Evolutionary conservation across 108 stramenopile species (phyloP).

Genomic region (Stephanodiscus triporus): DNA sequence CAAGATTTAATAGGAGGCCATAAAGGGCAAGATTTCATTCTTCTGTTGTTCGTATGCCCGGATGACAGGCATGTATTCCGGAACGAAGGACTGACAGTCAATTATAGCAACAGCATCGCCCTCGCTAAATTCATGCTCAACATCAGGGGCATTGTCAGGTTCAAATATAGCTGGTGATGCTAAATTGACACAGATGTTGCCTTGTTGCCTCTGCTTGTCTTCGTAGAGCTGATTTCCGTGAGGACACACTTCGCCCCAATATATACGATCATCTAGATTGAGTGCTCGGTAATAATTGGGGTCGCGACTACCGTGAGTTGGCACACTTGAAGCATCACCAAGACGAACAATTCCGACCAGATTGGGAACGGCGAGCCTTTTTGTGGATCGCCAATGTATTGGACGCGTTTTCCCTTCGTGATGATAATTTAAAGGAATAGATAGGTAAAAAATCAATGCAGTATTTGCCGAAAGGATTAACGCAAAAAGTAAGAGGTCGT

Average conservation of each 20-base stretch:
- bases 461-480: too few species aligned
- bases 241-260: constrained; percentile 40
- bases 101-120: constrained; percentile 39
- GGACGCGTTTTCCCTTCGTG: constrained; percentile 5
- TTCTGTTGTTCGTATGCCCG: constrained; percentile 40
- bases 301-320: background rate
- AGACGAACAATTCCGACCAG: constrained; percentile 44
- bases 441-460: background rate
- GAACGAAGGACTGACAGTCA: constrained; percentile 49
- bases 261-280: constrained; percentile 14
- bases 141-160: constrained; percentile 32
- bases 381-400: constrained; percentile 52
- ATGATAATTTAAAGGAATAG: background rate
- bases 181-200: constrained; percentile 39
- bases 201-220: constrained; percentile 24
- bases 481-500: background rate
- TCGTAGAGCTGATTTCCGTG: constrained; percentile 39
- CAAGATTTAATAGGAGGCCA: constrained; percentile 38
- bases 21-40: constrained; percentile 32
- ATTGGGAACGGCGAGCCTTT: constrained; percentile 40
- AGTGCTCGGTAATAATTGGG: constrained; percentile 15
- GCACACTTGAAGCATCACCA: constrained; percentile 8
- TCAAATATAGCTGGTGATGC: constrained; percentile 18
- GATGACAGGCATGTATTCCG: constrained; percentile 48
- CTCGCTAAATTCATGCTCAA: constrained; percentile 23